A percentile compares a stretch with the other conserved stretches of the same genome.
These are phyloP conservation scores for Athelia sp. DNA, from an alignment of 1,284 basidiomycete genomes.

Conservation along the genomic window DNA sequence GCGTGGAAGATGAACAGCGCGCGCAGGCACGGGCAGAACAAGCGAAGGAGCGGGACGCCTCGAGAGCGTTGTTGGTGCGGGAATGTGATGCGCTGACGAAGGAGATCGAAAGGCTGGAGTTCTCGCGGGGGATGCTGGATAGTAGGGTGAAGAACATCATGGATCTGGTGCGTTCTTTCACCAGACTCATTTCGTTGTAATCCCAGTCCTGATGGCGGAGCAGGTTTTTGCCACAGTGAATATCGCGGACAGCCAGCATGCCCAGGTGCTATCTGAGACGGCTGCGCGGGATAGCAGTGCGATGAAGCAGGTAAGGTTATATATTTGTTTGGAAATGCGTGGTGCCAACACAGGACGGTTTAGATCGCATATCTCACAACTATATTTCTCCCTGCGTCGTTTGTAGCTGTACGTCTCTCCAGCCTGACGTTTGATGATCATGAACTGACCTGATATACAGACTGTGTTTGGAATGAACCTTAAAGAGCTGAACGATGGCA, in stretches of 20 bases:
- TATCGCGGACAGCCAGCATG: constrained; percentile 41
- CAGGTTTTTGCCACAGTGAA: constrained; percentile 48
- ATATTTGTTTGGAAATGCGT: not conserved
- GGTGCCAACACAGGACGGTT: not conserved
- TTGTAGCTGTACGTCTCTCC: constrained; percentile 38
- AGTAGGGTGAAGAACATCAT: constrained; percentile 48
- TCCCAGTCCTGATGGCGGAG: not conserved
- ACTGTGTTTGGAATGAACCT: constrained; percentile 46
- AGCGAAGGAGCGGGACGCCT: constrained; percentile 15
- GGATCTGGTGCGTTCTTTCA: constrained; percentile 34
- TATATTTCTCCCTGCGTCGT: constrained; percentile 50
- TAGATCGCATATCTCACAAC: constrained; percentile 35
- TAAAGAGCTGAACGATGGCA: constrained; percentile 24
- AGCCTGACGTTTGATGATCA: not conserved
- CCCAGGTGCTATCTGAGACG: constrained; percentile 41
- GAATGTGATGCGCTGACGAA: constrained; percentile 40
- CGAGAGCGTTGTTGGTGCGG: constrained; percentile 26
- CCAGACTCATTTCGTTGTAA: not conserved
- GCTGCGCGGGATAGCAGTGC: constrained; percentile 42
- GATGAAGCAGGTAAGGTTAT: constrained; percentile 45
- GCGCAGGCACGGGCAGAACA: not conserved
- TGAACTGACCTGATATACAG: constrained; percentile 13
- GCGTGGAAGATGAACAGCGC: too few relatives aligned
- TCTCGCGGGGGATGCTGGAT: constrained; percentile 37
- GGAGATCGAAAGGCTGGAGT: constrained; percentile 42